Evolutionary conservation across 345 rosid genomes (phyloP).

Genomic region (Diplotaxis tenuifolia): DNA sequence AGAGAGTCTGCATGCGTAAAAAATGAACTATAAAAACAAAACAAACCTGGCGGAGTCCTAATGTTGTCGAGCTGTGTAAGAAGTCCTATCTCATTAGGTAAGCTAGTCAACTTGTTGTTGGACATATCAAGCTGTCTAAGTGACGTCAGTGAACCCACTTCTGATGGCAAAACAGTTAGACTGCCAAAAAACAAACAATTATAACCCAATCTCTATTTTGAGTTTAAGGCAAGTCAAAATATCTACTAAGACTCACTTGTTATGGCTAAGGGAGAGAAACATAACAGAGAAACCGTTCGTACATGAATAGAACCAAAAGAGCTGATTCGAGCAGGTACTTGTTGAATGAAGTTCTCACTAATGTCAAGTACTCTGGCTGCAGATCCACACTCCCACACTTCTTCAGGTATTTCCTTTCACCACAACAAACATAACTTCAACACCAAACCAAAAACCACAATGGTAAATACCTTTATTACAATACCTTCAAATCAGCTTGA

Average conservation of each 20-base stretch:
- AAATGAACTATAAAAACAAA: background rate
- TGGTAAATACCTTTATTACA: conserved; percentile 2
- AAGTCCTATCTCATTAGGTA: conserved; percentile 67
- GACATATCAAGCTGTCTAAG: conserved; percentile 68
- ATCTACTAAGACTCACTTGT: conserved; percentile 47
- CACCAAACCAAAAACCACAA: no score
- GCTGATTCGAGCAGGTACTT: conserved; percentile 53
- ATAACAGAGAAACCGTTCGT: conserved; percentile 17
- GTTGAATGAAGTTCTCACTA: conserved; percentile 57
- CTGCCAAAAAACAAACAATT: conserved; percentile 48
- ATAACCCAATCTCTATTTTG: background rate
- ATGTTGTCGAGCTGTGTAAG: conserved; percentile 71
- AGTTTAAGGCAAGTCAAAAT: no score
- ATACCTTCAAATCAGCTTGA: conserved; percentile 70
- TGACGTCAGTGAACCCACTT: conserved; percentile 55
- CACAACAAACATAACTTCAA: conserved; percentile 22
- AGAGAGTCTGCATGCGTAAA: no score
- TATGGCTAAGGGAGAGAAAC: conserved; percentile 61
- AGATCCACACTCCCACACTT: conserved; percentile 71
- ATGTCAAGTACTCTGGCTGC: conserved; percentile 62
- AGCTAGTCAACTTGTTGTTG: conserved; percentile 60
- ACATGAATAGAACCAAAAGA: conserved; percentile 49
- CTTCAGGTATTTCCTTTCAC: conserved; percentile 67
- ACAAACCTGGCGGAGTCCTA: conserved; percentile 81
- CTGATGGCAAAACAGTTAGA: conserved; percentile 58